phyloP scores from a whole-genome alignment of 2,329 filamentous ascomycete species.

The Penicillium fuscoglaucum region DNA sequence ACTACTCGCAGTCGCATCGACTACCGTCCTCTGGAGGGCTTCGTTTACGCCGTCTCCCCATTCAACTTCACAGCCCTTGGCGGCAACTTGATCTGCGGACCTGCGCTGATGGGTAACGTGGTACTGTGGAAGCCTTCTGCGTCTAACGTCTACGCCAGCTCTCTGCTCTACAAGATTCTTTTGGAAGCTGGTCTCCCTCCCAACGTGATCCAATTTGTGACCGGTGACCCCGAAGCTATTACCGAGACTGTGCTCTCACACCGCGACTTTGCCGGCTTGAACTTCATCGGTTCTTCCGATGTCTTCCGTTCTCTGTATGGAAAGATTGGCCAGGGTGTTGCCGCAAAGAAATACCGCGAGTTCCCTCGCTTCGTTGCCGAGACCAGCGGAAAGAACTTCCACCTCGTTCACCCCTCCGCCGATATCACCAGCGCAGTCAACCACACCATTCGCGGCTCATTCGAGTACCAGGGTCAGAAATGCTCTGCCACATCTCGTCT shows the following conservation, averaged over 20 bases:
- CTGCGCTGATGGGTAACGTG: slow-evolving; percentile 89
- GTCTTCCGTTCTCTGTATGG: slow-evolving; percentile 89
- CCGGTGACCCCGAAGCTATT: slow-evolving; percentile 79
- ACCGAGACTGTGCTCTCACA: slow-evolving; percentile 75
- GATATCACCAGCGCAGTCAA: slow-evolving; percentile 74
- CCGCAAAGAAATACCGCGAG: slow-evolving; percentile 72
- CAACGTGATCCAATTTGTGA: slow-evolving; percentile 89
- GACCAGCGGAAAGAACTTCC: slow-evolving; percentile 91
- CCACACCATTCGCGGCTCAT: slow-evolving; percentile 79
- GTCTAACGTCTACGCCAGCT: slow-evolving; percentile 80
- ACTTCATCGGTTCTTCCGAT: slow-evolving; percentile 87
- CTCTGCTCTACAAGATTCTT: slow-evolving; percentile 86
- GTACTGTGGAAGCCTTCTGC: slow-evolving; percentile 95
- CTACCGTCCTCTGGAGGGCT: slow-evolving; percentile 85
- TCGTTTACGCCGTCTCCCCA: slow-evolving; percentile 88
- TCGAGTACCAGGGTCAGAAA: slow-evolving; percentile 88
- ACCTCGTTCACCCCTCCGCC: slow-evolving; percentile 72
- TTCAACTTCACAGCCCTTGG: slow-evolving; percentile 98
- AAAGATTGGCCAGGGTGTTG: slow-evolving; percentile 74
- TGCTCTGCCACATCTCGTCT: slow-evolving; percentile 77
- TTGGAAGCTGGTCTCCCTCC: slow-evolving; percentile 84
- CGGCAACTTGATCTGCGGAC: slow-evolving; percentile 77
- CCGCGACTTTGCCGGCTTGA: slow-evolving; percentile 77
- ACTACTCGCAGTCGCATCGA: slow-evolving; percentile 63
- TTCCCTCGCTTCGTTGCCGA: slow-evolving; percentile 87